Conservation (phyloP, 2,329 filamentous ascomycete species). For the Fusarium avenaceum region DNA sequence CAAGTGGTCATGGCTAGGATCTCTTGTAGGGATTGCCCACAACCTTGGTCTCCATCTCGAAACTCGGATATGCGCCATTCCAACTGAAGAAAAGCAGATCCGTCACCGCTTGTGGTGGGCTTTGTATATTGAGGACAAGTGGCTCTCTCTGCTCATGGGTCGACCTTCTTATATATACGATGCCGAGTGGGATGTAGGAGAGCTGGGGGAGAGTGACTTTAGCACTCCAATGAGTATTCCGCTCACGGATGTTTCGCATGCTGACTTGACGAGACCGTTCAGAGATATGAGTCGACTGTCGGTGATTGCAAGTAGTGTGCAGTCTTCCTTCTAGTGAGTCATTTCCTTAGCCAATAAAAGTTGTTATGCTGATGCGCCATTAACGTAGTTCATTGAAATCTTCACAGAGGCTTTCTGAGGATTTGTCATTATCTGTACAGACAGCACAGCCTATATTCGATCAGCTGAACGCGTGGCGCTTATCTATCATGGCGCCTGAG, state of each 20-base stretch:
- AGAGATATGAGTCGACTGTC: background rate
- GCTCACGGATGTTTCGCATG: background rate
- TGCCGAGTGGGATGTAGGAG: background rate
- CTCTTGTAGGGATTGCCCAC: background rate
- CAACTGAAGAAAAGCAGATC: background rate
- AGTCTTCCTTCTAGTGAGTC: constrained; percentile 1
- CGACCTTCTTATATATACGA: background rate
- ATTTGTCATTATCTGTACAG: background rate
- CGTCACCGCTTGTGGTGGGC: constrained; percentile 1
- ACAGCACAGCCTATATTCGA: background rate
- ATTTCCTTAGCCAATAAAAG: accelerated
- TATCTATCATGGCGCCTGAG: background rate
- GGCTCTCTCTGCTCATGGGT: constrained; percentile 1
- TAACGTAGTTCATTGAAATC: background rate
- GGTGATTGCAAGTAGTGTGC: background rate
- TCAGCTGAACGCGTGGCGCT: background rate
- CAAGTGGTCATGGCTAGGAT: background rate
- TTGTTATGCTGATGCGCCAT: background rate
- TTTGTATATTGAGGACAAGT: background rate
- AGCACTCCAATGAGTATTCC: background rate
- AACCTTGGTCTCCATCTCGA: background rate
- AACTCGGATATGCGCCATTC: background rate
- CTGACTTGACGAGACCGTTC: background rate
- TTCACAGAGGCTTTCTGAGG: constrained; percentile 1
- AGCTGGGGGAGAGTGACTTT: background rate